Conservation (phyloP, 129 eudicot genomes). For the Chrysanthemum lavandulifolium region DNA sequence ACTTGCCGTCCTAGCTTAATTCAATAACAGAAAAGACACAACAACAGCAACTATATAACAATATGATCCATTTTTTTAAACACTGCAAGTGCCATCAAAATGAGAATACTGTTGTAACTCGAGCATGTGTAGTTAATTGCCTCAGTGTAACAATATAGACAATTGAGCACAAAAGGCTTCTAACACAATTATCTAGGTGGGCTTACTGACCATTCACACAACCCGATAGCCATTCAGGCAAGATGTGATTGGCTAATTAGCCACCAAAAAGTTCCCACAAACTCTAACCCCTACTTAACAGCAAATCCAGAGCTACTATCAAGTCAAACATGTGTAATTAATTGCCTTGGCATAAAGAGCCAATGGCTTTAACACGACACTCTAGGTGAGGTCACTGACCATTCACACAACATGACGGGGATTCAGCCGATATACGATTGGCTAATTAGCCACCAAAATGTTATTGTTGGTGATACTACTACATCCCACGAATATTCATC, state of each 20-base stretch:
- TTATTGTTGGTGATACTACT: not conserved
- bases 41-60: no score
- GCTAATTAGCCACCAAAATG: constrained; percentile 23
- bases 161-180: constrained; percentile 10
- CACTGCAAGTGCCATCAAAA: no score
- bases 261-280: not conserved
- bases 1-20: not conserved
- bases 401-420: constrained; percentile 26
- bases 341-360: constrained; percentile 8
- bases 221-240: constrained; percentile 1
- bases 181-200: constrained; percentile 22
- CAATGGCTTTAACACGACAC: constrained; percentile 16
- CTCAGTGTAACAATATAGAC: not conserved
- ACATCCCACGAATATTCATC: not conserved
- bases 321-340: not conserved
- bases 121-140: constrained; percentile 16
- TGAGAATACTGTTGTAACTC: not conserved
- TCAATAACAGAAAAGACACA: not conserved
- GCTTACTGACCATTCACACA: constrained; percentile 34
- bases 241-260: constrained; percentile 34
- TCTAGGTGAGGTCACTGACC: constrained; percentile 31
- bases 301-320: no score
- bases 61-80: no score
- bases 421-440: constrained; percentile 26
- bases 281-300: not conserved